Percentiles rank a stretch among this genome's conserved stretches.
Conservation (phyloP, 768 basidiomycete genomes). For the Leccinum variicolor region DNA sequence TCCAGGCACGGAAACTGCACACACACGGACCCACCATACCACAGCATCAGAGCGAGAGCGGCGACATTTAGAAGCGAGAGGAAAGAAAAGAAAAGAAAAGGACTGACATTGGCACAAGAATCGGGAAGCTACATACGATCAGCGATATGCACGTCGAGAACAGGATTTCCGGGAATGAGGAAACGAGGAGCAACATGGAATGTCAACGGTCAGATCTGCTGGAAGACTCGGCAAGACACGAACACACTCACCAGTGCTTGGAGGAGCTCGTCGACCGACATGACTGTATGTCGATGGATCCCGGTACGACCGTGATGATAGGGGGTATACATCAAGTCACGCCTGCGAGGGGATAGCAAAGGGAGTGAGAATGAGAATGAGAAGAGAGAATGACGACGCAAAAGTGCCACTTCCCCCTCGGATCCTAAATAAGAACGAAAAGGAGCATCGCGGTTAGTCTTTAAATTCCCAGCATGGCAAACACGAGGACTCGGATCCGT, state of each 20-base stretch:
- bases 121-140: conserved; percentile 13
- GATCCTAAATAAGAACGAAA: neutral
- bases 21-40: neutral
- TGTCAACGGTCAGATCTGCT: neutral
- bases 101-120: conserved; percentile 8
- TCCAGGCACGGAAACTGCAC: conserved; percentile 14
- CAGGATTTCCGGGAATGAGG: neutral
- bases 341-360: neutral
- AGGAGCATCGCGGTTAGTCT: neutral
- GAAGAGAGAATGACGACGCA: neutral
- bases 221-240: neutral
- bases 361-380: neutral
- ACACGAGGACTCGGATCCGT: neutral
- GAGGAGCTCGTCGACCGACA: conserved; percentile 13
- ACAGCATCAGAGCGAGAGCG: neutral
- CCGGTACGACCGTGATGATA: neutral
- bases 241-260: conserved; percentile 8
- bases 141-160: neutral
- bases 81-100: neutral
- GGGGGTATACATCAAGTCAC: conserved; percentile 5
- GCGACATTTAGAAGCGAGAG: neutral
- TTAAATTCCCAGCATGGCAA: neutral
- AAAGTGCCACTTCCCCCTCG: neutral
- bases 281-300: conserved; percentile 6
- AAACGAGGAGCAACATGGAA: neutral